phyloP scores from a whole-genome alignment of 2,329 filamentous ascomycete species.

The Fusarium praegraminearum region DNA sequence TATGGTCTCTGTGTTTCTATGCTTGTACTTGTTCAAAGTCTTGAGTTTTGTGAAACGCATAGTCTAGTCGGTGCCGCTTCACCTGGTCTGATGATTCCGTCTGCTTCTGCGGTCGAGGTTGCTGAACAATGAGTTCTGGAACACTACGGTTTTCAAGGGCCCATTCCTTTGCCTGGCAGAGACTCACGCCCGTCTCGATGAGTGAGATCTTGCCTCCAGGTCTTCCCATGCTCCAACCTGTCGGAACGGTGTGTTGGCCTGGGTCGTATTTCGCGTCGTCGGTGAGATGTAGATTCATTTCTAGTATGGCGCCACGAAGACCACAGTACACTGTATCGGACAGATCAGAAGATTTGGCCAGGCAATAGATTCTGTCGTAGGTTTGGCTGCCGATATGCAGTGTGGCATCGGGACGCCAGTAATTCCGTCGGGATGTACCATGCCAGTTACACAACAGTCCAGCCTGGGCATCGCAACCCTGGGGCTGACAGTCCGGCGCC shows the following conservation, averaged over 20 bases:
- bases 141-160: conserved; percentile 39
- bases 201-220: conserved; percentile 43
- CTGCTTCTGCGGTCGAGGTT: conserved; percentile 13
- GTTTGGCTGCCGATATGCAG: conserved; percentile 57
- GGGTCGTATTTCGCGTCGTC: conserved; percentile 33
- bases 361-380: conserved; percentile 57
- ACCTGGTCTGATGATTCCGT: conserved; percentile 13
- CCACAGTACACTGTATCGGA: conserved; percentile 64
- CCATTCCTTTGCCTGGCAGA: conserved; percentile 42
- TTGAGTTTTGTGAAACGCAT: conserved; percentile 37
- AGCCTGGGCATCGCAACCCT: conserved; percentile 52
- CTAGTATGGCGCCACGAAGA: conserved; percentile 60
- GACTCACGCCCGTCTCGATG: conserved; percentile 51
- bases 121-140: conserved; percentile 43
- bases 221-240: conserved; percentile 44
- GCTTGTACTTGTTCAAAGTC: conserved; percentile 27
- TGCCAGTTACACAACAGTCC: conserved; percentile 62
- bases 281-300: conserved; percentile 53
- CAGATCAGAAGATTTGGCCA: conserved; percentile 61
- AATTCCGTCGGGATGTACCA: conserved; percentile 55
- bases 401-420: conserved; percentile 63
- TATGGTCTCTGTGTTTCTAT: conserved; percentile 7
- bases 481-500: conserved; percentile 20
- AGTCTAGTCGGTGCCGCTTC: conserved; percentile 40
- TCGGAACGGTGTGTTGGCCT: conserved; percentile 32